These are phyloP conservation scores for Trichoderma aggressivum DNA, from an alignment of 2,329 filamentous ascomycete species.

Conservation along the genomic window DNA sequence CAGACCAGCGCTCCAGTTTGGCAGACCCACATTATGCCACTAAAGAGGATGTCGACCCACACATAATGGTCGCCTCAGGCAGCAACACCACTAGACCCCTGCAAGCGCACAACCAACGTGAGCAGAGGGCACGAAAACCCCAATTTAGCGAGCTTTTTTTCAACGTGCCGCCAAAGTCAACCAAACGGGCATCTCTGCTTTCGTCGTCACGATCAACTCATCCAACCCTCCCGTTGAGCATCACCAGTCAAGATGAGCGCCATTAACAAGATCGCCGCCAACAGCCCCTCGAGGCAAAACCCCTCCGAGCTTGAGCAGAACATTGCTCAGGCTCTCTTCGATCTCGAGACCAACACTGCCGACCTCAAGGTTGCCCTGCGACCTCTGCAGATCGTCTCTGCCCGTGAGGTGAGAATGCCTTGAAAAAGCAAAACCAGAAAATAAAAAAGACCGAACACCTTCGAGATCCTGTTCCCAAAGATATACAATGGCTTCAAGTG, in stretches of 20 bases:
- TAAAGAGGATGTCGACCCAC: neutral
- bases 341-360: constrained; percentile 98
- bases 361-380: constrained; percentile 95
- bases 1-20: neutral
- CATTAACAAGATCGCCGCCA: constrained; percentile 97
- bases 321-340: constrained; percentile 96
- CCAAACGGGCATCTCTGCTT: constrained; percentile 2
- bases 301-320: constrained; percentile 96
- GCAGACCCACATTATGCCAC: neutral
- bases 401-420: constrained; percentile 87
- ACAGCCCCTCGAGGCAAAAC: constrained; percentile 93
- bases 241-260: constrained; percentile 57
- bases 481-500: constrained; percentile 34
- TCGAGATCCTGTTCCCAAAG: constrained; percentile 45
- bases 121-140: constrained; percentile 41
- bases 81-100: neutral
- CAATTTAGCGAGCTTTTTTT: constrained; percentile 36
- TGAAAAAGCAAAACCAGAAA: constrained; percentile 19
- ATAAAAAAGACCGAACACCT: constrained; percentile 20
- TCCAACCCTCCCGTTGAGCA: constrained; percentile 34
- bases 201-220: constrained; percentile 27
- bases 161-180: constrained; percentile 12
- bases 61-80: neutral
- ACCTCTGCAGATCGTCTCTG: constrained; percentile 97
- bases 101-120: constrained; percentile 20